Conservation (phyloP, 148 eudicot species). For the Pharnaceum exiguum region DNA sequence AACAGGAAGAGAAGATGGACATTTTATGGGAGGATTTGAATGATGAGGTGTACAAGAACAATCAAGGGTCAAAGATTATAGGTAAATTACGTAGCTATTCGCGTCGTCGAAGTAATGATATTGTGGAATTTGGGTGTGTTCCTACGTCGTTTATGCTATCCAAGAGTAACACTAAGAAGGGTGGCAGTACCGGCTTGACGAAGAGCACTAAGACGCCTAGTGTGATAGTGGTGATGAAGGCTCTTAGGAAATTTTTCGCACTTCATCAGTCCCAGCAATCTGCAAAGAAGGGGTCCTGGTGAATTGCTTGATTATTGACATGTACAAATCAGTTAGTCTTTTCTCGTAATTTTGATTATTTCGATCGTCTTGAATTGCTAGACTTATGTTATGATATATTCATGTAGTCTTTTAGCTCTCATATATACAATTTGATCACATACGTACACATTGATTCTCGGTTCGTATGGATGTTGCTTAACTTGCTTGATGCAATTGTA, state of each 20-base stretch:
- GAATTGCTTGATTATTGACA: not conserved
- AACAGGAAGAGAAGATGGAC: slow-evolving; percentile 46
- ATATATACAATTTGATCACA: not conserved
- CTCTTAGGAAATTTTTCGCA: slow-evolving; percentile 36
- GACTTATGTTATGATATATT: too few relatives aligned
- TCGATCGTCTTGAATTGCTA: too few relatives aligned
- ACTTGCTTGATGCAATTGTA: too few relatives aligned
- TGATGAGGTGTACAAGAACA: slow-evolving; percentile 27
- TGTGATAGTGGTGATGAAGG: slow-evolving; percentile 28
- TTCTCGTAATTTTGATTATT: not conserved
- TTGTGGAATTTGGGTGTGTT: slow-evolving; percentile 17
- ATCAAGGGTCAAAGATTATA: slow-evolving; percentile 9
- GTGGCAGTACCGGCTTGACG: not conserved
- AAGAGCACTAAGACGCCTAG: slow-evolving; percentile 28
- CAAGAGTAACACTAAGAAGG: slow-evolving; percentile 1
- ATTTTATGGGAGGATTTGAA: slow-evolving; percentile 57
- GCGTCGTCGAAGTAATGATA: slow-evolving; percentile 2
- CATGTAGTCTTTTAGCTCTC: not conserved
- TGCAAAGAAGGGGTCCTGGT: slow-evolving; percentile 19
- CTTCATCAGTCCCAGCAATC: slow-evolving; percentile 30
- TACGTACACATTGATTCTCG: not conserved
- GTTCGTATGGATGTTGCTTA: not conserved
- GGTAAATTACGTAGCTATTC: not conserved
- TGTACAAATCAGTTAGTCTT: not conserved
- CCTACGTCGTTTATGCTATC: slow-evolving; percentile 16